These are phyloP conservation scores for Vitis hybrid DNA, from an alignment of 177 flowering plant species.

Conservation along the genomic window DNA sequence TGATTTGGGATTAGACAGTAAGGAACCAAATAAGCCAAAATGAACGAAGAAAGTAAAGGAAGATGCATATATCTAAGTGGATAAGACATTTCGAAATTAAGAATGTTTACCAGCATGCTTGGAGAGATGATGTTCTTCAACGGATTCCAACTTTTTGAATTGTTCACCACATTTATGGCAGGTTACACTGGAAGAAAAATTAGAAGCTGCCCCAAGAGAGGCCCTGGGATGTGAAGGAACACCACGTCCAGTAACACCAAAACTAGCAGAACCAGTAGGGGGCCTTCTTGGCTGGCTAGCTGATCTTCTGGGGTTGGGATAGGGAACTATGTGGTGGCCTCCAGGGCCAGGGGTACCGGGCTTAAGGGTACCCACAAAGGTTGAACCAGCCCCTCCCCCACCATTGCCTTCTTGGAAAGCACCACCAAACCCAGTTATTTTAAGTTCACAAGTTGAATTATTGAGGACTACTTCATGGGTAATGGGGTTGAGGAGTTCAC, in stretches of 20 bases:
- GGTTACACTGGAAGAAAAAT: constrained; percentile 1
- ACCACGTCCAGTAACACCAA: constrained; percentile 1
- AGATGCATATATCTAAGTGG: background rate
- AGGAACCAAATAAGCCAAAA: background rate
- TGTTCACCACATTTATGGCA: constrained; percentile 34
- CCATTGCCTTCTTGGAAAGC: background rate
- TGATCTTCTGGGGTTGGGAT: background rate
- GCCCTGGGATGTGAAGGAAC: background rate
- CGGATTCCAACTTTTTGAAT: constrained; percentile 22
- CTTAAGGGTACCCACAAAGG: constrained; percentile 12
- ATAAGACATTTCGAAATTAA: background rate
- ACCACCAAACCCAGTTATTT: constrained; percentile 10
- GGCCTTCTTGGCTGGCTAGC: background rate
- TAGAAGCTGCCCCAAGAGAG: constrained; percentile 1
- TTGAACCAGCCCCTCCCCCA: background rate
- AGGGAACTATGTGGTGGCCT: constrained; percentile 1
- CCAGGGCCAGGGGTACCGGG: constrained; percentile 19
- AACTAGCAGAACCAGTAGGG: constrained; percentile 1
- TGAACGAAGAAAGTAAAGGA: background rate
- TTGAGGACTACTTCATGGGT: constrained; percentile 22
- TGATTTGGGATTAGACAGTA: no score
- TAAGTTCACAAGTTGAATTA: constrained; percentile 20
- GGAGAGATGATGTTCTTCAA: constrained; percentile 36
- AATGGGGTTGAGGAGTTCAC: constrained; percentile 21
- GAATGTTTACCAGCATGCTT: constrained; percentile 28